Percentiles rank a stretch among this genome's conserved stretches.
phyloP scores from a whole-genome alignment of 805 yeast genomes.

The Candida incommunis region DNA sequence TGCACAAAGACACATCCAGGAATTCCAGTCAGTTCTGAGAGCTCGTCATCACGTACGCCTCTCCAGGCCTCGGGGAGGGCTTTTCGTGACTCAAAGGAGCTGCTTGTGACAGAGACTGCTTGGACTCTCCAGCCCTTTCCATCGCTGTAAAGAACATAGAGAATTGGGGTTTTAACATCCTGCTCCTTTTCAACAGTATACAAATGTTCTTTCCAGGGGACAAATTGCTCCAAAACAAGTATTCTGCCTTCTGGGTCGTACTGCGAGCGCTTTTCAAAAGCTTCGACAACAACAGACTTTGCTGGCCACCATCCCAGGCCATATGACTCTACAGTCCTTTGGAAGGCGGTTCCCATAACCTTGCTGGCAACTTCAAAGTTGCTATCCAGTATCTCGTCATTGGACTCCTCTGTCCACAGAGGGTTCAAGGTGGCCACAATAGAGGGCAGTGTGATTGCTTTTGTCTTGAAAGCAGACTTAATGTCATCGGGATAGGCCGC shows the following conservation, averaged over 20 bases:
- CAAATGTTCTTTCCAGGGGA: slow-evolving; percentile 94
- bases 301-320: slow-evolving; percentile 92
- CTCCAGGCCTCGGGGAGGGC: slow-evolving; percentile 87
- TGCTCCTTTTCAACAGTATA: slow-evolving; percentile 50
- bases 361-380: slow-evolving; percentile 58
- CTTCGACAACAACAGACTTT: slow-evolving; percentile 55
- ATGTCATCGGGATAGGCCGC: slow-evolving; percentile 47
- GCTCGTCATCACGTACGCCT: slow-evolving; percentile 83
- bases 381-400: slow-evolving; percentile 46
- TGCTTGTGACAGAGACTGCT: slow-evolving; percentile 70
- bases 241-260: slow-evolving; percentile 62
- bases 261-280: slow-evolving; percentile 45
- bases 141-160: slow-evolving; percentile 73
- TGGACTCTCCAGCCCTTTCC: slow-evolving; percentile 72
- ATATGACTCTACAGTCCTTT: slow-evolving; percentile 47
- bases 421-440: slow-evolving; percentile 75
- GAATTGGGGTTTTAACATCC: slow-evolving; percentile 21
- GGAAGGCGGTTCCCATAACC: slow-evolving; percentile 74
- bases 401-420: slow-evolving; percentile 58
- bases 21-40: slow-evolving; percentile 63
- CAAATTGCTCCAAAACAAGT: slow-evolving; percentile 56
- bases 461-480: slow-evolving; percentile 53
- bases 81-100: slow-evolving; percentile 72
- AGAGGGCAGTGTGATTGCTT: slow-evolving; percentile 62
- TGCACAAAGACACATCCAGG: slow-evolving; percentile 84